phyloP scores from a whole-genome alignment of 2,329 filamentous ascomycete genomes.

The Pseudopithomyces chartarum region DNA sequence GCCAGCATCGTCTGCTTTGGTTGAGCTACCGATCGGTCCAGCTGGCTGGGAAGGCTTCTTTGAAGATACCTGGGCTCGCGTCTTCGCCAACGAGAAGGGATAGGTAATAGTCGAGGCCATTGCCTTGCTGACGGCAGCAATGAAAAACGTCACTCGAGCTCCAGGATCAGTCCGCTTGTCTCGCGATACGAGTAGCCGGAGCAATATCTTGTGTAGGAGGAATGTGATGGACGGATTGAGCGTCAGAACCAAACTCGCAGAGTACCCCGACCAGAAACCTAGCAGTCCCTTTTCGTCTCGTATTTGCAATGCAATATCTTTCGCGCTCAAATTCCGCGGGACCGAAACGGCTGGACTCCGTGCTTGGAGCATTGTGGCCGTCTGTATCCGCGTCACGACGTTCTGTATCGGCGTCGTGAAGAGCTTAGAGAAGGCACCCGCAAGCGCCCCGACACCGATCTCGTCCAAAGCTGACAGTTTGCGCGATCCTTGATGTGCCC shows the following conservation, averaged over 20 bases:
- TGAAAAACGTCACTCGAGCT: slow-evolving; percentile 62
- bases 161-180: slow-evolving; percentile 59
- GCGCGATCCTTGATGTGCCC: slow-evolving; percentile 27
- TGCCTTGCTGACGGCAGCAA: slow-evolving; percentile 80
- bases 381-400: slow-evolving; percentile 82
- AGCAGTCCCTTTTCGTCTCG: slow-evolving; percentile 69
- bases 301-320: slow-evolving; percentile 69
- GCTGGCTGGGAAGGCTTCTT: slow-evolving; percentile 37
- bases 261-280: slow-evolving; percentile 89
- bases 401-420: slow-evolving; percentile 82
- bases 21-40: slow-evolving; percentile 33
- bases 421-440: slow-evolving; percentile 75
- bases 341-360: slow-evolving; percentile 40
- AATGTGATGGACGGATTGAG: slow-evolving; percentile 88
- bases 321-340: slow-evolving; percentile 43
- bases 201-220: slow-evolving; percentile 75
- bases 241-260: slow-evolving; percentile 77
- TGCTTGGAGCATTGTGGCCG: slow-evolving; percentile 59
- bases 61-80: slow-evolving; percentile 69
- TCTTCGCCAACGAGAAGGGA: slow-evolving; percentile 84
- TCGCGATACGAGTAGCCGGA: slow-evolving; percentile 62
- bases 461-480: slow-evolving; percentile 70
- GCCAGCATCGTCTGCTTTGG: slow-evolving; percentile 28
- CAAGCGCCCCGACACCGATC: slow-evolving; percentile 72
- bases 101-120: slow-evolving; percentile 79